Percentiles rank a stretch among this genome's conserved stretches.
Conservation (phyloP, 1,139 yeast species). For the Spathaspora sp. region DNA sequence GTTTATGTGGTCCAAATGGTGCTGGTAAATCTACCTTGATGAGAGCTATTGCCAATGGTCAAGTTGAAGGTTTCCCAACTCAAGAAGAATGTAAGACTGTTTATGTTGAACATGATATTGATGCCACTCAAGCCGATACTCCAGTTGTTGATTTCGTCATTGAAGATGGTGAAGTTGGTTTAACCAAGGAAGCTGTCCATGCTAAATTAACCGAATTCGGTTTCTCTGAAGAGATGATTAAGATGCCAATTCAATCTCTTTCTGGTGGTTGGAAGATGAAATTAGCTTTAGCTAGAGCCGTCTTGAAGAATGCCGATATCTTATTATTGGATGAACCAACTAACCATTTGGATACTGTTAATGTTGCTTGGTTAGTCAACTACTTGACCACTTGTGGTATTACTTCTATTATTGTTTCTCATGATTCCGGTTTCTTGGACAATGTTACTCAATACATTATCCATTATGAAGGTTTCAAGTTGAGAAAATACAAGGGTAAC, state of each 20-base stretch:
- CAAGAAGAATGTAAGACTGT: conserved; percentile 98
- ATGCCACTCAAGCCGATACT: conserved; percentile 96
- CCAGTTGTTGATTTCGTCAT: conserved; percentile 88
- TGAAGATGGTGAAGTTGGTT: conserved; percentile 79
- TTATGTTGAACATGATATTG: conserved; percentile 99
- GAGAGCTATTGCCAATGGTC: conserved; percentile 99
- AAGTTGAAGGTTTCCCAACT: conserved; percentile 99
- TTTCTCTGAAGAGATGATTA: conserved; percentile 89
- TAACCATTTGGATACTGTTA: conserved; percentile 92
- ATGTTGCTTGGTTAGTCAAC: conserved; percentile 92
- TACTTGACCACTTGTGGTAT: conserved; percentile 80
- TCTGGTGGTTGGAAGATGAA: conserved; percentile 99
- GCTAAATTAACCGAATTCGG: conserved; percentile 82
- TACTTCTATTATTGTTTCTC: conserved; percentile 93
- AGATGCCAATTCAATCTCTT: conserved; percentile 90
- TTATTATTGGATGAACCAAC: conserved; percentile 96
- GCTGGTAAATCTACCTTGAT: conserved; percentile 99
- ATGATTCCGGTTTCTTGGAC: conserved; percentile 99
- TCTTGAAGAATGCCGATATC: conserved; percentile 96
- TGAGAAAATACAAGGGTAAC: conserved; percentile 99
- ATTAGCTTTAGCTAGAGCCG: conserved; percentile 95
- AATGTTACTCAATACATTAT: conserved; percentile 96
- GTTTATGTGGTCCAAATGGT: conserved; percentile 99
- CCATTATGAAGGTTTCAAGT: conserved; percentile 99
- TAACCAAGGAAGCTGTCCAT: conserved; percentile 64